Evolutionary conservation across 1,284 basidiomycete genomes (phyloP).

Genomic region (Schizophyllum commune): DNA sequence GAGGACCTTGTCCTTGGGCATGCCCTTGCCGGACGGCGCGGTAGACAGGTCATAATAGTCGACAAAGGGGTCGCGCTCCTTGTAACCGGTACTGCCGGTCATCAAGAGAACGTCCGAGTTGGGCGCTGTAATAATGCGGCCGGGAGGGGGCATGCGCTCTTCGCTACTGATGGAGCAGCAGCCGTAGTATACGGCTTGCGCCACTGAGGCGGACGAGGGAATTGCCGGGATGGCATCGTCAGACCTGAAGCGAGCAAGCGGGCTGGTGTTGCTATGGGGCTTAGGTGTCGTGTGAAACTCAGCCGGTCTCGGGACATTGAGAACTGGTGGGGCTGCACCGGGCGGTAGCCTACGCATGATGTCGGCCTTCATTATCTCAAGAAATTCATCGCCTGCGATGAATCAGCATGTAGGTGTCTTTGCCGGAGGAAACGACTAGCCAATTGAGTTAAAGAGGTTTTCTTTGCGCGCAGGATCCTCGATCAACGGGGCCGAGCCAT

Average conservation of each 20-base stretch:
- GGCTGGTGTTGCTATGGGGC: not conserved
- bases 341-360: not conserved
- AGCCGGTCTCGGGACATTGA: not conserved
- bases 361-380: not conserved
- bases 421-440: no score
- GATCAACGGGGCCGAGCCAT: not conserved
- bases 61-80: constrained; percentile 1
- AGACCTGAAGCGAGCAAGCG: not conserved
- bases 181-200: constrained; percentile 24
- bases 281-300: not conserved
- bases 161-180: constrained; percentile 26
- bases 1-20: constrained; percentile 14
- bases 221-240: not conserved
- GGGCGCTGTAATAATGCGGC: constrained; percentile 9
- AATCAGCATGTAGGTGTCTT: not conserved
- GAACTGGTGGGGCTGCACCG: not conserved
- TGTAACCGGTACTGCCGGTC: constrained; percentile 2
- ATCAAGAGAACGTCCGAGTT: constrained; percentile 8
- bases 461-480: not conserved
- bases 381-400: not conserved
- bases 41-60: not conserved
- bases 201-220: not conserved
- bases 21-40: not conserved
- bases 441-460: not conserved
- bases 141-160: constrained; percentile 9